phyloP scores from a whole-genome alignment of 495 filamentous ascomycete species.

The Mycothermus thermophilus region DNA sequence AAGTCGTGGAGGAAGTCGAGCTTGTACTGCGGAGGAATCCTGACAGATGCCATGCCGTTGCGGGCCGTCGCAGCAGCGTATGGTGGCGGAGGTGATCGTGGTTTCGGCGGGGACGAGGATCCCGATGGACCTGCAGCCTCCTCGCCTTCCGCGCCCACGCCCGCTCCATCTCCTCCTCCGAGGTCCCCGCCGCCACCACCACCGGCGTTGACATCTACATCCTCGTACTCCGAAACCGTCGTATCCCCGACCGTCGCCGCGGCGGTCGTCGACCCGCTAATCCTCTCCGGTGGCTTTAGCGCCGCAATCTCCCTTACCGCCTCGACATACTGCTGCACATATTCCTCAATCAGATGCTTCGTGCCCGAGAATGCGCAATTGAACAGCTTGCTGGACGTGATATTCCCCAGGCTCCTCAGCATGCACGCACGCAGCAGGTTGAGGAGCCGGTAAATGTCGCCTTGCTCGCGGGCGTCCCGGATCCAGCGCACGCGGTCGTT shows the following conservation, averaged over 20 bases:
- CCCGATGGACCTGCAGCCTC: too few species aligned
- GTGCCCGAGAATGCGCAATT: slow-evolving; percentile 79
- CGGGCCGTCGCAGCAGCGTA: too few species aligned
- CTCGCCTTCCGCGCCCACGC: too few species aligned
- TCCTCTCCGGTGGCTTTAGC: slow-evolving; percentile 17
- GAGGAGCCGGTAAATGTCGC: slow-evolving; percentile 60
- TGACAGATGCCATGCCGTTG: slow-evolving; percentile 5
- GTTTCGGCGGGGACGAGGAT: too few species aligned
- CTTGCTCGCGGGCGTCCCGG: slow-evolving; percentile 56
- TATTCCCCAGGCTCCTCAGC: slow-evolving; percentile 84
- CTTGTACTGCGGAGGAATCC: slow-evolving; percentile 66
- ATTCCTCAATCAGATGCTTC: slow-evolving; percentile 82
- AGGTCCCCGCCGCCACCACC: not conserved
- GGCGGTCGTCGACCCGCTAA: not conserved
- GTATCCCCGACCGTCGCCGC: not conserved
- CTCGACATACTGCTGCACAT: slow-evolving; percentile 68
- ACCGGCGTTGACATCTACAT: not conserved
- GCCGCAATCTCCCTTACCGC: slow-evolving; percentile 64
- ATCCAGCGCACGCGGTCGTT: slow-evolving; percentile 59
- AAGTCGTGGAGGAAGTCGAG: slow-evolving; percentile 82
- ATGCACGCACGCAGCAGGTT: slow-evolving; percentile 75
- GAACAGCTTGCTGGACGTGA: slow-evolving; percentile 70
- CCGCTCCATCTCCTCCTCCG: too few species aligned
- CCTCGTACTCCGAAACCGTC: not conserved
- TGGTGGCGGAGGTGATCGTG: too few species aligned